Base-by-base conservation (phyloP, 495 filamentous ascomycete species). In the Tuber calosporum region DNA sequence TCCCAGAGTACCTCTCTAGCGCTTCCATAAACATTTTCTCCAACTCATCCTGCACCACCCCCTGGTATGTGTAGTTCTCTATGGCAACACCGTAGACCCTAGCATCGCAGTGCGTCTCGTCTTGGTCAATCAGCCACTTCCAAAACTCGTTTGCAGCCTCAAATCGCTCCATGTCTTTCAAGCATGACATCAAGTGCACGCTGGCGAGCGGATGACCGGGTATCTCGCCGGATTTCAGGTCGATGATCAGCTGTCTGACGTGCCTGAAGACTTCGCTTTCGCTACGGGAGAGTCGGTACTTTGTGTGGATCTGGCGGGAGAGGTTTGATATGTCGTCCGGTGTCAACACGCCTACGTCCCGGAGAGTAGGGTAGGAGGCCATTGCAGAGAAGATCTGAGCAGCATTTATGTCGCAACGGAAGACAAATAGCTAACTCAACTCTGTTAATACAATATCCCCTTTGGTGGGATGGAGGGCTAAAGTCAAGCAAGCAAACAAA, bases 51-150 rank as follows among this genome's bases (percentile, higher is more conserved):
- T 86, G 78, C 58, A 66, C 17, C 39, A 79, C 74, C 0, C 84
- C 85, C 69, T 82, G 75, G 26, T 82, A 83, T 15, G 85, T 84
- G 48, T 86, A 75, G 45, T 83, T 74, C 73, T 87, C 85, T 36
- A 87, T 85, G 1, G 83, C 84, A 15, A 82, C 83, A 1, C 85
- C 85, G 69, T 86, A 87, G 15, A 85, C 84, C 6, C 82, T 74
- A 6, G 75, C 73, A 71, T 84, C 77, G 17, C 82, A 75, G 45
- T 81, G 80, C 11, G 75, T 68, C 22, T 84, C 83, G 40, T 82
- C 78, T 73, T 83, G 83, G 3, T 53, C 13, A 43, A 72, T 41
- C 20, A 86, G 78, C 84, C 84, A 86, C 13, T 77, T 68, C 85
- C 85, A 87, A 73, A 86, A 86, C 22, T 74, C 58, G n/a, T 81